A percentile compares a stretch with the other conserved stretches of the same genome.
These are phyloP conservation scores for Akanthomyces uredinophilus DNA, from an alignment of 2,329 filamentous ascomycete genomes.

Conservation along the genomic window DNA sequence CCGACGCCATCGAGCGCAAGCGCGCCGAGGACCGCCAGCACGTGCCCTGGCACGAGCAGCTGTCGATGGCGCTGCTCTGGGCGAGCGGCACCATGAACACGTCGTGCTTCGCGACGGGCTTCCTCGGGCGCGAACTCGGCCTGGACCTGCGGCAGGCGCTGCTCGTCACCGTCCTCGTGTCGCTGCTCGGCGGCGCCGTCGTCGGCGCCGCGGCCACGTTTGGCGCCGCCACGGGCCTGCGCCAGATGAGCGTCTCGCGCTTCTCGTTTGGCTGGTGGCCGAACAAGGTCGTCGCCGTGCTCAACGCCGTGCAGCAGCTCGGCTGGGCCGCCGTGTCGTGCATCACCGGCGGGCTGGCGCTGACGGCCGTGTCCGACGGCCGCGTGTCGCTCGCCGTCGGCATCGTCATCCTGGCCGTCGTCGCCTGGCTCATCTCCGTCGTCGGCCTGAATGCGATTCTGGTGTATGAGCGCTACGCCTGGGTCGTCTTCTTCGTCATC, in stretches of 20 bases:
- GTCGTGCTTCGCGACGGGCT: conserved; percentile 46
- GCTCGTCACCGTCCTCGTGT: conserved; percentile 40
- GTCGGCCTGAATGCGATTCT: conserved; percentile 46
- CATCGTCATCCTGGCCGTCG: conserved; percentile 46
- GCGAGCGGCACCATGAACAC: conserved; percentile 47
- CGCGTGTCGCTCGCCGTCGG: conserved; percentile 44
- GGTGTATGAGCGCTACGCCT: conserved; percentile 46
- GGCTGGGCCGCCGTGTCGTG: conserved; percentile 48
- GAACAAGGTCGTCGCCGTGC: conserved; percentile 42
- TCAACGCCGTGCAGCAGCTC: conserved; percentile 34
- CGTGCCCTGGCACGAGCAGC: conserved; percentile 33
- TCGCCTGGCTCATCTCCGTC: conserved; percentile 46
- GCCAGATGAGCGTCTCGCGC: conserved; percentile 45
- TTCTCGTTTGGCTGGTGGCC: conserved; percentile 49
- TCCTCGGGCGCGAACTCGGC: conserved; percentile 45
- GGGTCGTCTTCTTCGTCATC: conserved; percentile 42
- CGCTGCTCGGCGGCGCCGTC: conserved; percentile 31
- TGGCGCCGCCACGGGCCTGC: conserved; percentile 44
- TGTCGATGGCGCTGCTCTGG: conserved; percentile 49
- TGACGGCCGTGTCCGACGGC: conserved; percentile 41
- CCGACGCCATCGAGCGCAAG: conserved; percentile 41
- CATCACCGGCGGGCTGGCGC: conserved; percentile 46
- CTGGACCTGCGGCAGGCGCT: conserved; percentile 40
- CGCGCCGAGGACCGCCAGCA: conserved; percentile 35
- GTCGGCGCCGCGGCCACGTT: conserved; percentile 45